phyloP scores from a whole-genome alignment of 1,284 basidiomycete species.

The Chondrostereum purpureum region DNA sequence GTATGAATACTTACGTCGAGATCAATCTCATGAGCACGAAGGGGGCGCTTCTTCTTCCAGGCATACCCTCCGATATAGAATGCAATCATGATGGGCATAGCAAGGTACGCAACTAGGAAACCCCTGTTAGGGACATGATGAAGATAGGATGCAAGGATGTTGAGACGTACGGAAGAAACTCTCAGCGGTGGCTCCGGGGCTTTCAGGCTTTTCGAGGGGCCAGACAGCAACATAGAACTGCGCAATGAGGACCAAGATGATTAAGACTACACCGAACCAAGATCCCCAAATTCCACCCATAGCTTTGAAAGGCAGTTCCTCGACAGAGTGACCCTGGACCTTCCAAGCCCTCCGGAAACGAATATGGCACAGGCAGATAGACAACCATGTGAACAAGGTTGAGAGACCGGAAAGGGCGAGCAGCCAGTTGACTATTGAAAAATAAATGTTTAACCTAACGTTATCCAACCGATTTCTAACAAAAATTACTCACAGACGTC shows the following conservation, averaged over 20 bases:
- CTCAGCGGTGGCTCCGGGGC: conserved; percentile 20
- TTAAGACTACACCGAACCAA: conserved; percentile 34
- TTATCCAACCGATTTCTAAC: neutral
- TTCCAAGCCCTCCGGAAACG: conserved; percentile 38
- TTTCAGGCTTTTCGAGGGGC: conserved; percentile 21
- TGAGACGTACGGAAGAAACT: conserved; percentile 33
- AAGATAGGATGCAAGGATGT: too few relatives aligned
- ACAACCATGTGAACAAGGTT: conserved; percentile 35
- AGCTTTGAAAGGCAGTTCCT: conserved; percentile 37
- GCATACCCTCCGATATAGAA: conserved; percentile 30
- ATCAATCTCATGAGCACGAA: conserved; percentile 30
- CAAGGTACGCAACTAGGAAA: conserved; percentile 28
- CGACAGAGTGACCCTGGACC: conserved; percentile 35
- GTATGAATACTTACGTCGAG: conserved; percentile 27
- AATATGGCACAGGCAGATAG: conserved; percentile 40
- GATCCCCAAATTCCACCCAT: conserved; percentile 36
- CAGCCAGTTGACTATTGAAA: conserved; percentile 32
- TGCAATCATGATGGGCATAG: conserved; percentile 29
- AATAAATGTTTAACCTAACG: neutral
- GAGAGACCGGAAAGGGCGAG: conserved; percentile 37
- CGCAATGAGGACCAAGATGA: conserved; percentile 32
- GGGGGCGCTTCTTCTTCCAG: conserved; percentile 34
- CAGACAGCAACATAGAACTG: conserved; percentile 39
- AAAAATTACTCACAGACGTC: conserved; percentile 28
- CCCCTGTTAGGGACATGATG: too few relatives aligned